Base-by-base conservation (phyloP, 306 rosid genomes). In the Trifolium repens region DNA sequence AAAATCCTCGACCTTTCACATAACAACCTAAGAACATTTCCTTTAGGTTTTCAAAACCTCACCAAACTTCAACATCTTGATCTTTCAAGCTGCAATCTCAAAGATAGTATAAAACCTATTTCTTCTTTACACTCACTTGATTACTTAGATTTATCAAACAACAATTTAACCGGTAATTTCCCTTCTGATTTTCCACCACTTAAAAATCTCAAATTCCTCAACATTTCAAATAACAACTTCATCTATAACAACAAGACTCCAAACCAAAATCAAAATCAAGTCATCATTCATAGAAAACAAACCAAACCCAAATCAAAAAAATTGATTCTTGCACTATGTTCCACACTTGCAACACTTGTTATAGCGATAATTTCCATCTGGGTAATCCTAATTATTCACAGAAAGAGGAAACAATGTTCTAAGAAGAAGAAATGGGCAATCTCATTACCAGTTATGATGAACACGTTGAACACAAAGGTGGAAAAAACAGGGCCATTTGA, bases 401-500 rank as follows among this genome's bases (percentile, higher is more conserved):
- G 81, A 44, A 85, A 78, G 71, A 82, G 70, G 49, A 75, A 61
- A 39, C 13, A 57, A 71, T 17, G 61, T 17, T 78, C 3, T 82
- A 61, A 9, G 74, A 90, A 67, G 84, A 87, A 67, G 76, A 91
- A 90, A 68, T 91, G 97, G 98, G 96, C 93, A 26, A 94, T 94
- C 22, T 87, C 93, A 0, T 81, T 84, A 54, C 96, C 96, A 10
- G 84, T 88, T 40, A 89, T 83, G 52, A 46, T 13, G 52, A 65
- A 1, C 47, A 22, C 14, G 54, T 30, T 26, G 17, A 42, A 8
- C 17, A 19, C 9, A 67, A 84, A 78, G 81, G 57, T 85, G 47
- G 96, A 91, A 73, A 94, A 86, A 85, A 87, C 96, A 14, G 98
- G 98, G 12, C 98, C 97, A 52, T 94, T 94, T 77, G 81, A 84